These are phyloP conservation scores for Groenewaldozyma auringiensis DNA, from an alignment of 1,139 yeast species.

Conservation along the genomic window DNA sequence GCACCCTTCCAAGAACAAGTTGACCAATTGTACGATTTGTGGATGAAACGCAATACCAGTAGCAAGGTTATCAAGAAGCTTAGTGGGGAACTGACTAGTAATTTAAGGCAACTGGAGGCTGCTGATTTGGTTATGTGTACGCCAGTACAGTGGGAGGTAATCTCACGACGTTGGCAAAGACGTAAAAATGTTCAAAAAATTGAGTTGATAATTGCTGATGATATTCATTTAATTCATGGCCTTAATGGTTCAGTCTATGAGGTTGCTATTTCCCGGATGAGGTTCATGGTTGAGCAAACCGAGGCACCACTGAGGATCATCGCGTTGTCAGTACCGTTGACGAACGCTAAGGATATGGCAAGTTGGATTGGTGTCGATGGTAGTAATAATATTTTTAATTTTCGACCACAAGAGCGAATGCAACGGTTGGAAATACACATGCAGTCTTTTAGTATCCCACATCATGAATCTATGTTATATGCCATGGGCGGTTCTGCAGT, in stretches of 20 bases:
- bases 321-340: slow-evolving; percentile 58
- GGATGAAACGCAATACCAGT: slow-evolving; percentile 39
- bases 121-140: slow-evolving; percentile 71
- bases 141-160: slow-evolving; percentile 63
- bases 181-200: slow-evolving; percentile 51
- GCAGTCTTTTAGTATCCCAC: slow-evolving; percentile 42
- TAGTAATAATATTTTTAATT: slow-evolving; percentile 51
- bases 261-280: slow-evolving; percentile 57
- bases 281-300: slow-evolving; percentile 58
- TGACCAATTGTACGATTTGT: slow-evolving; percentile 34
- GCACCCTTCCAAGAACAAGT: slow-evolving; percentile 53
- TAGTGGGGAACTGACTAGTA: slow-evolving; percentile 54
- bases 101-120: slow-evolving; percentile 46
- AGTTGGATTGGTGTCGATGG: slow-evolving; percentile 76
- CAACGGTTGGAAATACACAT: slow-evolving; percentile 53
- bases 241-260: slow-evolving; percentile 59
- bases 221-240: slow-evolving; percentile 62
- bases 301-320: slow-evolving; percentile 50
- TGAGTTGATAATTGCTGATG: slow-evolving; percentile 65
- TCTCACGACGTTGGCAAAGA: slow-evolving; percentile 78
- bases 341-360: slow-evolving; percentile 71
- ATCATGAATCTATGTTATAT: slow-evolving; percentile 43
- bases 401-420: slow-evolving; percentile 54
- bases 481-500: slow-evolving; percentile 48
- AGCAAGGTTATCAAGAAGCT: slow-evolving; percentile 36